Evolutionary conservation across 176 grass and related monocot genomes (phyloP).

Genomic region (Zoysia japonica): DNA sequence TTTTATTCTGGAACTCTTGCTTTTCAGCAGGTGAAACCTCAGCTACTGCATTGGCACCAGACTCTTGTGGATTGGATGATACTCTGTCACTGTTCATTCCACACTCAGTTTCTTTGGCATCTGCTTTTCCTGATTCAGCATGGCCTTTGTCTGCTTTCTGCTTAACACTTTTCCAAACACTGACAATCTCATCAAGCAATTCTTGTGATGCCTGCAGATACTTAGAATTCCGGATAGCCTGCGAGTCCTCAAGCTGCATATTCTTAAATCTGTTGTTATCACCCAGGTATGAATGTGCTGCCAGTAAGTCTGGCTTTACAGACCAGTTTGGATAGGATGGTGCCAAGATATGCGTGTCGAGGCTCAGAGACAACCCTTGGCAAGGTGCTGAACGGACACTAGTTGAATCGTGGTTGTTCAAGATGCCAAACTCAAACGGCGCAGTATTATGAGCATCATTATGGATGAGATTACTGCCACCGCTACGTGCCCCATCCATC

Average conservation of each 20-base stretch:
- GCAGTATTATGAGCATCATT: slow-evolving; percentile 54
- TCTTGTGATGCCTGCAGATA: slow-evolving; percentile 91
- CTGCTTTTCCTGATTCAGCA: slow-evolving; percentile 40
- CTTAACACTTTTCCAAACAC: slow-evolving; percentile 80
- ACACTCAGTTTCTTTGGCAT: slow-evolving; percentile 57
- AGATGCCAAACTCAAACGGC: slow-evolving; percentile 65
- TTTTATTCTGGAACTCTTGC: slow-evolving; percentile 95
- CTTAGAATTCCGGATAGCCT: slow-evolving; percentile 64
- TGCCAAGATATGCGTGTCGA: slow-evolving; percentile 70
- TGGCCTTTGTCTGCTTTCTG: slow-evolving; percentile 62
- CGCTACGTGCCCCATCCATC: slow-evolving; percentile 50
- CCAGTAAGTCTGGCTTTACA: slow-evolving; percentile 50
- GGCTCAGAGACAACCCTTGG: slow-evolving; percentile 90
- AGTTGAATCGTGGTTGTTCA: slow-evolving; percentile 52
- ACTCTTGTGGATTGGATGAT: slow-evolving; percentile 60
- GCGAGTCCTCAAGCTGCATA: slow-evolving; percentile 62
- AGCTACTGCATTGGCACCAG: slow-evolving; percentile 44
- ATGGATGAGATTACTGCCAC: slow-evolving; percentile 45
- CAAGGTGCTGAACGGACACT: slow-evolving; percentile 49
- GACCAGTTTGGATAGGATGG: slow-evolving; percentile 81
- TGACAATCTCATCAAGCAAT: slow-evolving; percentile 89
- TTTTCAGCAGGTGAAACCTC: slow-evolving; percentile 83
- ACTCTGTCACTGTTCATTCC: slow-evolving; percentile 58
- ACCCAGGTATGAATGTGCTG: slow-evolving; percentile 57
- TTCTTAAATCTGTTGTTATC: slow-evolving; percentile 65